Evolutionary conservation across 2,329 filamentous ascomycete species (phyloP).

Genomic region (Colletotrichum siamense): DNA sequence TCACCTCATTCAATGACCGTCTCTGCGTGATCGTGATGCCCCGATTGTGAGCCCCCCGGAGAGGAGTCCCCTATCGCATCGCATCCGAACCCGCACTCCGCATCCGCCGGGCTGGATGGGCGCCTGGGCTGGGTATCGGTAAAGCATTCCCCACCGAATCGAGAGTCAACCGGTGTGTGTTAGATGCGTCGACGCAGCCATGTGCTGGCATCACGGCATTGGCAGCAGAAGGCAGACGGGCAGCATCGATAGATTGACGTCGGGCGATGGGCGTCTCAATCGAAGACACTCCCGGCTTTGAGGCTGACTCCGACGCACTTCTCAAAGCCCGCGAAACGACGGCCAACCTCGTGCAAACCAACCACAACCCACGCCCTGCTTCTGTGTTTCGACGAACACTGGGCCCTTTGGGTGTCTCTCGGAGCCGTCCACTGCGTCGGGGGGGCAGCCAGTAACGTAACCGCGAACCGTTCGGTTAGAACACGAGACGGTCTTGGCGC

Average conservation of each 20-base stretch:
- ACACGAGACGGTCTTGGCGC: background rate
- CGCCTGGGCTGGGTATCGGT: background rate
- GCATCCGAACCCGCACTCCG: background rate
- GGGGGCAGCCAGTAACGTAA: background rate
- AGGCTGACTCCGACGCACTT: background rate
- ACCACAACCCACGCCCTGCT: background rate
- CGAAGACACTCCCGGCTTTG: background rate
- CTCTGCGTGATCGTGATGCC: background rate
- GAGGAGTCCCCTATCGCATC: background rate
- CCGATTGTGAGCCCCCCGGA: background rate
- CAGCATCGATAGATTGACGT: constrained; percentile 5
- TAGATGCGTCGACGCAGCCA: background rate
- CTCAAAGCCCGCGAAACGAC: background rate
- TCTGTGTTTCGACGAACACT: background rate
- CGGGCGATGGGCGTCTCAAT: background rate
- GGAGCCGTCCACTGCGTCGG: background rate
- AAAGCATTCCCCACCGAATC: background rate
- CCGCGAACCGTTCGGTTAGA: background rate
- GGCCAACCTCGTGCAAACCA: background rate
- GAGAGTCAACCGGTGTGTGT: background rate
- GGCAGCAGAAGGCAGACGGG: background rate
- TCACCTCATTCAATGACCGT: background rate
- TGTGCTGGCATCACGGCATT: background rate
- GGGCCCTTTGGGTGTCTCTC: background rate
- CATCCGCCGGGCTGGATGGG: background rate